phyloP scores from a whole-genome alignment of 805 yeast genomes.

The Hanseniaspora singularis region DNA sequence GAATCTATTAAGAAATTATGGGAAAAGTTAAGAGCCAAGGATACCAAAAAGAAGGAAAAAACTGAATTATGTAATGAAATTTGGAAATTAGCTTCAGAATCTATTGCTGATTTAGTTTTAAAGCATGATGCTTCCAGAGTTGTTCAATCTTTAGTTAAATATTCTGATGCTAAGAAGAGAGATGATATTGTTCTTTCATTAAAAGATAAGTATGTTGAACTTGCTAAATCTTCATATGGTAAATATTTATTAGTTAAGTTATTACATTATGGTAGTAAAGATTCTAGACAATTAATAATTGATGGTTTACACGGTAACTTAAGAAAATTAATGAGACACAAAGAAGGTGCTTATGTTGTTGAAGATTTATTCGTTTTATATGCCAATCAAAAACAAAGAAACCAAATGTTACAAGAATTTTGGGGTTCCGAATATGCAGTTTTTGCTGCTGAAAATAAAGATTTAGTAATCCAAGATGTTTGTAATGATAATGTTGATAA shows the following conservation, averaged over 20 bases:
- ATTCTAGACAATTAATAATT: conserved; percentile 60
- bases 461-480: conserved; percentile 52
- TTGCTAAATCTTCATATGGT: conserved; percentile 90
- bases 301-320: conserved; percentile 82
- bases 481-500: conserved; percentile 61
- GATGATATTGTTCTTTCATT: conserved; percentile 53
- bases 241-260: conserved; percentile 80
- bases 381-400: conserved; percentile 70
- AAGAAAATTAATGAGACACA: conserved; percentile 87
- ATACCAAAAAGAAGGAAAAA: conserved; percentile 64
- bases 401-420: conserved; percentile 87
- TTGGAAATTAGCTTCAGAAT: conserved; percentile 71
- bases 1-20: conserved; percentile 75
- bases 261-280: conserved; percentile 81
- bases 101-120: conserved; percentile 70
- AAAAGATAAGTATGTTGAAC: conserved; percentile 62
- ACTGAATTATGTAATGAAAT: conserved; percentile 69
- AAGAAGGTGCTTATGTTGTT: conserved; percentile 95
- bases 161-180: conserved; percentile 69
- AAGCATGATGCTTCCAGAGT: conserved; percentile 96
- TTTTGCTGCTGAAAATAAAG: conserved; percentile 63
- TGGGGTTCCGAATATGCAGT: conserved; percentile 94
- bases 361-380: conserved; percentile 84
- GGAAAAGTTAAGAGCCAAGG: conserved; percentile 82
- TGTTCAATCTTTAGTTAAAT: conserved; percentile 84